Evolutionary conservation across 805 yeast species (phyloP).

Genomic region (Spathaspora passalidarum): DNA sequence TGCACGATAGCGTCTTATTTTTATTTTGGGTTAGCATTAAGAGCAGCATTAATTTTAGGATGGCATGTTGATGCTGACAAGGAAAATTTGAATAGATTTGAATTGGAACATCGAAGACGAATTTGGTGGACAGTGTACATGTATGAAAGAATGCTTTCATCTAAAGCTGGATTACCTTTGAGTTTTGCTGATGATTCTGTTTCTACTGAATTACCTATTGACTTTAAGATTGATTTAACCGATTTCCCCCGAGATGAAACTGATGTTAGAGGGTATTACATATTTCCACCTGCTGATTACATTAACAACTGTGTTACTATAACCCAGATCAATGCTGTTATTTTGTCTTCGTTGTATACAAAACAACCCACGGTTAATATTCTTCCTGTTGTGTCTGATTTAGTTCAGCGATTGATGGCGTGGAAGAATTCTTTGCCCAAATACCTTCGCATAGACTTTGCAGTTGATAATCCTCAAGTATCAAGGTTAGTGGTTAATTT

Average conservation of each 20-base stretch:
- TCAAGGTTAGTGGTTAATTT: constrained; percentile 68
- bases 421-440: constrained; percentile 70
- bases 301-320: constrained; percentile 75
- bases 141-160: constrained; percentile 70
- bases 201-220: constrained; percentile 72
- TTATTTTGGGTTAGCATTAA: constrained; percentile 71
- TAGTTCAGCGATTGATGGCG: constrained; percentile 60
- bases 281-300: constrained; percentile 76
- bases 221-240: constrained; percentile 54
- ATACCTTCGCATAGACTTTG: constrained; percentile 62
- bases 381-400: constrained; percentile 66
- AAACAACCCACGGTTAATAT: constrained; percentile 76
- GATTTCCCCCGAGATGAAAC: constrained; percentile 35
- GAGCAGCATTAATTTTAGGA: constrained; percentile 71
- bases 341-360: constrained; percentile 66
- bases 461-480: constrained; percentile 50
- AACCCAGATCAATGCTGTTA: constrained; percentile 74
- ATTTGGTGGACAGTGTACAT: constrained; percentile 50
- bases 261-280: constrained; percentile 62
- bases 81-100: constrained; percentile 50
- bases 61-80: constrained; percentile 82
- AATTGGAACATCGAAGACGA: constrained; percentile 50
- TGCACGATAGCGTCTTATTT: constrained; percentile 80
- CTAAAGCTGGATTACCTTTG: constrained; percentile 78
- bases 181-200: constrained; percentile 81